A percentile compares a stretch with the other conserved stretches of the same genome.
These are phyloP conservation scores for Coniochaeta sp. DNA, from an alignment of 2,329 filamentous ascomycete genomes.

Conservation along the genomic window DNA sequence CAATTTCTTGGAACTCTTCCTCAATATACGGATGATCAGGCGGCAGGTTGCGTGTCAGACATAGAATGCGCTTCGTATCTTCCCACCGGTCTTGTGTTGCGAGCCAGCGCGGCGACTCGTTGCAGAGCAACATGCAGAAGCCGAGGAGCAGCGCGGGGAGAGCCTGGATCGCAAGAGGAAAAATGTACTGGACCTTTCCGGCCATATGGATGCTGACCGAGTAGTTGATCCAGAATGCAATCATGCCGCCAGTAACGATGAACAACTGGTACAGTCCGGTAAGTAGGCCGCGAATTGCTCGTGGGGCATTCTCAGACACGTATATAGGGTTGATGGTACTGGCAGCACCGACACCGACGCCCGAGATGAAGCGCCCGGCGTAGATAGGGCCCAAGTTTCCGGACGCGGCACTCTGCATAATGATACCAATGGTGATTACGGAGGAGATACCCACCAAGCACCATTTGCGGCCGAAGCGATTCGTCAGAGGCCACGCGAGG, in stretches of 20 bases:
- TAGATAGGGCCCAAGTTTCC: constrained; percentile 55
- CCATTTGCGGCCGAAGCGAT: constrained; percentile 44
- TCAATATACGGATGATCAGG: constrained; percentile 46
- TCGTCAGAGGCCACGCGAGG: constrained; percentile 42
- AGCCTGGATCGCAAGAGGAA: constrained; percentile 56
- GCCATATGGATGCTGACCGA: constrained; percentile 24
- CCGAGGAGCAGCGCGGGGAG: constrained; percentile 55
- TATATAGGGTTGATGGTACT: constrained; percentile 35
- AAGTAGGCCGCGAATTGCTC: constrained; percentile 34
- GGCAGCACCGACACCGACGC: constrained; percentile 35
- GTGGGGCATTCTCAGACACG: constrained; percentile 36
- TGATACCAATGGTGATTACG: constrained; percentile 48
- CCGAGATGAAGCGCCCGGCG: constrained; percentile 49
- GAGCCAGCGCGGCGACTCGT: constrained; percentile 58
- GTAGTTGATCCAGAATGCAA: constrained; percentile 45
- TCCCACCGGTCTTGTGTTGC: constrained; percentile 60
- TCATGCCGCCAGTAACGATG: constrained; percentile 34
- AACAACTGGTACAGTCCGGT: constrained; percentile 39
- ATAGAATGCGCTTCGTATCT: constrained; percentile 46
- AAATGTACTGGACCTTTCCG: constrained; percentile 40
- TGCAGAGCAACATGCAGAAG: constrained; percentile 52
- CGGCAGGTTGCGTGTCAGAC: constrained; percentile 47
- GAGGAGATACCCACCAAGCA: constrained; percentile 46
- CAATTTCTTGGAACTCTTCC: constrained; percentile 54
- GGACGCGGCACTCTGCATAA: constrained; percentile 52